Conservation (phyloP, 106 monocot genomes). For the Iris macrosiphon region DNA sequence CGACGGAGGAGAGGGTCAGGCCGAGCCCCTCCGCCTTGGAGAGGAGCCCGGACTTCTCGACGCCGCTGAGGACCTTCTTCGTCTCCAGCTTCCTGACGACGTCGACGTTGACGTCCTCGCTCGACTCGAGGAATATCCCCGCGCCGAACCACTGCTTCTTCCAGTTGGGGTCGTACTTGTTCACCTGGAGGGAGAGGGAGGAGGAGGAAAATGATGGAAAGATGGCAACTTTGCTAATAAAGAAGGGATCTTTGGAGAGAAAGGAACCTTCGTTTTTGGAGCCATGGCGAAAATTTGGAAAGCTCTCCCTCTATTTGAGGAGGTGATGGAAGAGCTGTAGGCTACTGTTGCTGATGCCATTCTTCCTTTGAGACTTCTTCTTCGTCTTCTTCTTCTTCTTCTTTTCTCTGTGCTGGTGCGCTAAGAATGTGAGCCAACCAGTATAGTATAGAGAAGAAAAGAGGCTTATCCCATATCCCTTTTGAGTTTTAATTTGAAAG, state of each 20-base stretch:
- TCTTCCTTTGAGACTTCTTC: not conserved
- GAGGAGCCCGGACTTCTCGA: slow-evolving; percentile 77
- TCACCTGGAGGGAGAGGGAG: slow-evolving; percentile 40
- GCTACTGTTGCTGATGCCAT: slow-evolving; percentile 7
- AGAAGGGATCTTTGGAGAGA: not conserved
- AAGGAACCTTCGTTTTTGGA: slow-evolving; percentile 76
- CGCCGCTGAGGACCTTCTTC: slow-evolving; percentile 73
- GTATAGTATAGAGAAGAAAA: too few species aligned
- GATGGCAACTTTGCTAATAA: too few species aligned
- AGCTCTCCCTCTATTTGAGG: slow-evolving; percentile 5
- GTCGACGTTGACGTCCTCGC: slow-evolving; percentile 67
- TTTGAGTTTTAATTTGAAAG: too few species aligned
- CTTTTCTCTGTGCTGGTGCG: not conserved
- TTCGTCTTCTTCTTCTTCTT: not conserved
- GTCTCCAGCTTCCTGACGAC: slow-evolving; percentile 83
- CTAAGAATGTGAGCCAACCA: not conserved
- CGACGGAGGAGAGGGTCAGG: slow-evolving; percentile 68
- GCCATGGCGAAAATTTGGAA: slow-evolving; percentile 62
- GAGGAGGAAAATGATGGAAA: too few species aligned
- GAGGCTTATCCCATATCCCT: slow-evolving; percentile 2
- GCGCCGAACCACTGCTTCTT: slow-evolving; percentile 91
- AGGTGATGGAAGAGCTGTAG: slow-evolving; percentile 3
- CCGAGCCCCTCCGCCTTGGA: slow-evolving; percentile 81
- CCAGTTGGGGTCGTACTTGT: slow-evolving; percentile 74
- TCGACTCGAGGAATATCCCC: slow-evolving; percentile 69